Percentiles rank a stretch among this genome's conserved stretches.
Conservation (phyloP, 2,329 filamentous ascomycete species). For the Paecilomyces formosus region DNA sequence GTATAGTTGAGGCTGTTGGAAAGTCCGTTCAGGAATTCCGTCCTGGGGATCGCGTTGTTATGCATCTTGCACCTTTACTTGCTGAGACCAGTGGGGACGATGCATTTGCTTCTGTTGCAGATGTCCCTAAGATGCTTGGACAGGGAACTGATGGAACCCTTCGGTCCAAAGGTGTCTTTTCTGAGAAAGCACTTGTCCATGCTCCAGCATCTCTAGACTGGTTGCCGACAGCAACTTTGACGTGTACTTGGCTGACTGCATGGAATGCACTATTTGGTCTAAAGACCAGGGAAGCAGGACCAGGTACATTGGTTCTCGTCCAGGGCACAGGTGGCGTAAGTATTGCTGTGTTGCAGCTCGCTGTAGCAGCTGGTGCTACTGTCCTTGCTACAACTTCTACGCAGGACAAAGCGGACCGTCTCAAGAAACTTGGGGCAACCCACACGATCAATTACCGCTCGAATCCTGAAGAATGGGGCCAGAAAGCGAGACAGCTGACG, state of each 20-base stretch:
- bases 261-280: slow-evolving; percentile 50
- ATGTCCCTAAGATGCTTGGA: slow-evolving; percentile 26
- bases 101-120: neutral
- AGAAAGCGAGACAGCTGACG: slow-evolving; percentile 33
- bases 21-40: neutral
- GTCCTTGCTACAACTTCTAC: slow-evolving; percentile 54
- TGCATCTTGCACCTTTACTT: neutral
- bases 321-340: slow-evolving; percentile 49
- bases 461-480: slow-evolving; percentile 27
- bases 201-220: slow-evolving; percentile 41
- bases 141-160: slow-evolving; percentile 41
- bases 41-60: neutral
- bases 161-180: slow-evolving; percentile 40
- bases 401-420: slow-evolving; percentile 39
- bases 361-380: slow-evolving; percentile 44
- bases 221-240: slow-evolving; percentile 40
- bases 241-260: slow-evolving; percentile 40
- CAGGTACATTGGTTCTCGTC: slow-evolving; percentile 41
- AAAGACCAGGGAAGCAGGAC: slow-evolving; percentile 26
- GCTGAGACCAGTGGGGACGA: no score
- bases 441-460: slow-evolving; percentile 39
- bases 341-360: slow-evolving; percentile 43
- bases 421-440: slow-evolving; percentile 43
- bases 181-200: slow-evolving; percentile 42
- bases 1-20: neutral